These are phyloP conservation scores for Microbotryum silenes-acaulis DNA, from an alignment of 1,284 basidiomycete genomes.

Conservation along the genomic window DNA sequence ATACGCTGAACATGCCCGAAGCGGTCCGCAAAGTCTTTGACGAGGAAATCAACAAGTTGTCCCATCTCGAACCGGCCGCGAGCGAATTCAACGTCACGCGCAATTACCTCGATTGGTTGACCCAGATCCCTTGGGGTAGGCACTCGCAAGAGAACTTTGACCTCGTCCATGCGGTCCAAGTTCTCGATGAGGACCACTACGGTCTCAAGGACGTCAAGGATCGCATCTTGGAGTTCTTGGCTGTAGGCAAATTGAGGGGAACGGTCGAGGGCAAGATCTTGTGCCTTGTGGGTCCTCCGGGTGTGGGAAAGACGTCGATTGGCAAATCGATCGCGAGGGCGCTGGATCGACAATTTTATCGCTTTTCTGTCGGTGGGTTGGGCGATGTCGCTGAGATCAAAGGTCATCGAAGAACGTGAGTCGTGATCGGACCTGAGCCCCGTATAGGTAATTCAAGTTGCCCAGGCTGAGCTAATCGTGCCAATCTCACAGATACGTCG, in stretches of 20 bases:
- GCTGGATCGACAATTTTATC: slow-evolving; percentile 78
- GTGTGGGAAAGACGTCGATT: slow-evolving; percentile 56
- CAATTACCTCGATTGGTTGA: slow-evolving; percentile 94
- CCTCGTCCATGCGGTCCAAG: slow-evolving; percentile 70
- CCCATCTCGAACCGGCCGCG: slow-evolving; percentile 77
- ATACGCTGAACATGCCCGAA: slow-evolving; percentile 83
- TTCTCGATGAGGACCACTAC: slow-evolving; percentile 94
- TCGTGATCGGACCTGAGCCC: slow-evolving; percentile 54
- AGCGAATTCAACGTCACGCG: slow-evolving; percentile 83
- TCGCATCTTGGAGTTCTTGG: slow-evolving; percentile 94
- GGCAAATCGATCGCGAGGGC: slow-evolving; percentile 88
- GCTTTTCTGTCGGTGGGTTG: slow-evolving; percentile 93
- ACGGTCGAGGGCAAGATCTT: slow-evolving; percentile 98
- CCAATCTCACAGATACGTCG: slow-evolving; percentile 38
- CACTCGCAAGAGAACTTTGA: slow-evolving; percentile 92
- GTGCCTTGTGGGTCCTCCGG: slow-evolving; percentile 90
- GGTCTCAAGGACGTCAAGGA: slow-evolving; percentile 93
- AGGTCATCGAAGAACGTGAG: slow-evolving; percentile 93
- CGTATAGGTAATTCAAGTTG: not conserved
- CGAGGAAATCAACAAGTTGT: slow-evolving; percentile 88
- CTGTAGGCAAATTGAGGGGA: slow-evolving; percentile 91
- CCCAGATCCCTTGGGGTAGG: slow-evolving; percentile 93
- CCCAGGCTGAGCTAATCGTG: not conserved
- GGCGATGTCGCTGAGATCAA: slow-evolving; percentile 99
- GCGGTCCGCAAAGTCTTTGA: slow-evolving; percentile 89